These are phyloP conservation scores for Yarrowia sp. DNA, from an alignment of 805 yeast genomes.

Conservation along the genomic window DNA sequence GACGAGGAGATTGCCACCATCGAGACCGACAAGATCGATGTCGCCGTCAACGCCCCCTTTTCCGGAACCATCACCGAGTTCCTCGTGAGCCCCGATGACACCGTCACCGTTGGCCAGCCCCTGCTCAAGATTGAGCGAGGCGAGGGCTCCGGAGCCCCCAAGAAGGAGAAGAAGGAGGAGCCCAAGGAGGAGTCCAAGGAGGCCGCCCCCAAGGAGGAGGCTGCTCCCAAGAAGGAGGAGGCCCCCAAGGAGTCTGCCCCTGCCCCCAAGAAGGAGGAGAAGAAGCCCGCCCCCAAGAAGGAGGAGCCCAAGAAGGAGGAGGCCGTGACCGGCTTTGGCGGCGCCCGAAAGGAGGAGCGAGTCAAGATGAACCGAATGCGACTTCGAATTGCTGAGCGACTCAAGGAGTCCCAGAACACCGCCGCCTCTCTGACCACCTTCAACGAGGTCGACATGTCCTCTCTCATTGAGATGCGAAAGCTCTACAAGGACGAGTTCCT, in stretches of 20 bases:
- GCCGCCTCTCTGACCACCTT: conserved; percentile 97
- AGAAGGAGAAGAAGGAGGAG: conserved; percentile 33
- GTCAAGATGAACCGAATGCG: conserved; percentile 99
- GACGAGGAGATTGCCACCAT: conserved; percentile 95
- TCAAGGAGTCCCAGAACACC: conserved; percentile 98
- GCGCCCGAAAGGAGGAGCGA: conserved; percentile 82
- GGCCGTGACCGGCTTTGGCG: conserved; percentile 43
- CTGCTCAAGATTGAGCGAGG: conserved; percentile 81
- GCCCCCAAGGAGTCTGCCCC: conserved; percentile 33
- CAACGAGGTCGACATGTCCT: conserved; percentile 96
- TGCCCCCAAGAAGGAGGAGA: conserved; percentile 29
- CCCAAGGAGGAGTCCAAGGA: conserved; percentile 37
- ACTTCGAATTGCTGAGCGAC: conserved; percentile 96
- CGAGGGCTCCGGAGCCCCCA: conserved; percentile 52
- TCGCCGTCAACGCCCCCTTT: conserved; percentile 92
- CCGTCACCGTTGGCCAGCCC: conserved; percentile 95
- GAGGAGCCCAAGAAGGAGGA: conserved; percentile 35
- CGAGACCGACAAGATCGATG: conserved; percentile 97
- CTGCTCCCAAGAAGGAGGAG: conserved; percentile 36
- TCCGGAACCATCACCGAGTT: conserved; percentile 86
- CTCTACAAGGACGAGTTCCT: conserved; percentile 94
- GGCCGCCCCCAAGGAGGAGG: conserved; percentile 37
- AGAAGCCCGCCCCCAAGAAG: conserved; percentile 33
- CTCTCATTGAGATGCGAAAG: conserved; percentile 89
- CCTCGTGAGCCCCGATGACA: conserved; percentile 80